A percentile compares a stretch with the other conserved stretches of the same genome.
phyloP scores from a whole-genome alignment of 2,329 filamentous ascomycete genomes.

The Stromatinia cepivora region DNA sequence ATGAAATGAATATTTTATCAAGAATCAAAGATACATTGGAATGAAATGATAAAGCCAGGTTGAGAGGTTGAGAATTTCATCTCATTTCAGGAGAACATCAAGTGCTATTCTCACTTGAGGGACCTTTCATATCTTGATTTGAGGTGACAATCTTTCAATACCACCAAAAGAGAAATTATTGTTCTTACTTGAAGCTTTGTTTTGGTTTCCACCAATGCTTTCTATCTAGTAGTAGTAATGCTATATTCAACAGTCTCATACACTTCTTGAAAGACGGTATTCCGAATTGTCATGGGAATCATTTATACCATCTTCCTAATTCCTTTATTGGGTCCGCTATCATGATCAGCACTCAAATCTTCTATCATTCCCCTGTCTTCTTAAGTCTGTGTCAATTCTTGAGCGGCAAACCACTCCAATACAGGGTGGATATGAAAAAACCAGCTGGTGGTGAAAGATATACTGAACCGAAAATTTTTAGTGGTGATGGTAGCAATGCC shows the following conservation, averaged over 20 bases:
- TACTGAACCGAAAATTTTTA: neutral
- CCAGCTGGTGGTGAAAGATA: neutral
- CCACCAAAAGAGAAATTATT: neutral
- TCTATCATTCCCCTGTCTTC: too few species aligned
- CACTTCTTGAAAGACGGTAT: too few species aligned
- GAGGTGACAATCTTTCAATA: too few species aligned
- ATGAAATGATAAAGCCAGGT: neutral
- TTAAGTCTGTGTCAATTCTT: too few species aligned
- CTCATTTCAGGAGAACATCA: neutral
- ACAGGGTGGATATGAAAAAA: neutral
- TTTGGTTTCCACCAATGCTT: too few species aligned
- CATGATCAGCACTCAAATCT: too few species aligned
- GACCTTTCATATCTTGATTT: neutral
- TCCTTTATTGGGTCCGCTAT: too few species aligned
- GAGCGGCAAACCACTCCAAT: too few species aligned
- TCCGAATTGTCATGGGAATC: too few species aligned
- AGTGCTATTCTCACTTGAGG: neutral
- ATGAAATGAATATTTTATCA: neutral
- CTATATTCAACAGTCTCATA: too few species aligned
- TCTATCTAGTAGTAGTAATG: neutral
- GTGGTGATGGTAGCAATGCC: neutral
- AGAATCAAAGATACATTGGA: neutral
- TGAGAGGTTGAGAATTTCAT: too few species aligned
- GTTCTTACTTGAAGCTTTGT: neutral
- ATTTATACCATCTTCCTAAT: too few species aligned